Percentiles rank a stretch among this genome's conserved stretches.
phyloP scores from a whole-genome alignment of 345 rosid species.

The Populus pruinosa region DNA sequence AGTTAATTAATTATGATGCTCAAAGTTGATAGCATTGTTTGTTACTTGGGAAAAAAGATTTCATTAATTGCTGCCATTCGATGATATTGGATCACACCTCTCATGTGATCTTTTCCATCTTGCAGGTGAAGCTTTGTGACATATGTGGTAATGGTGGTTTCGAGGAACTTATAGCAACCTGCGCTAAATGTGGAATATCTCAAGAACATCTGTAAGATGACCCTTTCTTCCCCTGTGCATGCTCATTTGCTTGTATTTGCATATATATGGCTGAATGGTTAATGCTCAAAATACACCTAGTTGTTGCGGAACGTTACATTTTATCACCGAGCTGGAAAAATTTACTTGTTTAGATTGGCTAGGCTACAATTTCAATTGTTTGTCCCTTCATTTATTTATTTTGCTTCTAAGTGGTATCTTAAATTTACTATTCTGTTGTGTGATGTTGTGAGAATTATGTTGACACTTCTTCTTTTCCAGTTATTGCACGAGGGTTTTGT shows the following conservation, averaged over 20 bases:
- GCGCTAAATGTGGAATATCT: constrained; percentile 37
- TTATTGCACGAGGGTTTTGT: constrained; percentile 37
- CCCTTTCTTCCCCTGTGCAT: constrained; percentile 1
- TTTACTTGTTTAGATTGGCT: background rate
- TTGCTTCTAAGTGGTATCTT: constrained; percentile 4
- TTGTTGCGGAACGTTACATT: background rate
- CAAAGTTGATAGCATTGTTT: too few species aligned
- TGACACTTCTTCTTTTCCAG: constrained; percentile 20
- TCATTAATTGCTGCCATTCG: background rate
- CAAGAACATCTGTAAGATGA: constrained; percentile 49
- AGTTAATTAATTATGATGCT: too few species aligned
- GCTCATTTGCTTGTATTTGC: background rate
- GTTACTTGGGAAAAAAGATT: too few species aligned
- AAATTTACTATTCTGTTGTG: constrained; percentile 9
- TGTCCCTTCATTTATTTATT: background rate
- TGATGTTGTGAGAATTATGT: background rate
- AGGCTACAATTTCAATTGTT: background rate
- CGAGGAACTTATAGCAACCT: constrained; percentile 27
- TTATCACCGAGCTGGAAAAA: background rate
- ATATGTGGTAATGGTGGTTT: constrained; percentile 44
- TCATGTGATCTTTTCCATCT: too few species aligned
- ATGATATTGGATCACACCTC: background rate
- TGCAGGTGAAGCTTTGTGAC: constrained; percentile 35
- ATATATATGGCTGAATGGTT: background rate
- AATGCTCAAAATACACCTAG: background rate